These are phyloP conservation scores for Silene latifolia DNA, from an alignment of 148 eudicot genomes.

Conservation along the genomic window DNA sequence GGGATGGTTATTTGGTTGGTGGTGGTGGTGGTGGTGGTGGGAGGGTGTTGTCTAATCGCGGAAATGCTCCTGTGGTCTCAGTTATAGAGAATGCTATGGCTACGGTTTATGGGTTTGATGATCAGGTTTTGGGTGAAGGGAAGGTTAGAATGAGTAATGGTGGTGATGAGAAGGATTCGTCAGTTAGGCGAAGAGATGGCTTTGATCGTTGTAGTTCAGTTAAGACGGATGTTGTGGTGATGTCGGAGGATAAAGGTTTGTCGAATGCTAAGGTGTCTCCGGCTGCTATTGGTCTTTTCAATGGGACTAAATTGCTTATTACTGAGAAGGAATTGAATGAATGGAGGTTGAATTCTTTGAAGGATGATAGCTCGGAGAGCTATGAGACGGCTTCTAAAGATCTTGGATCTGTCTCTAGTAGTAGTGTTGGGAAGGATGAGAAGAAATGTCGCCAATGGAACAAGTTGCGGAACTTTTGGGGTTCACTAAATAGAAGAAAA, in stretches of 20 bases:
- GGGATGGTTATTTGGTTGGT: conserved; percentile 80
- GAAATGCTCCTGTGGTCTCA: conserved; percentile 50
- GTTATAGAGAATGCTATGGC: conserved; percentile 73
- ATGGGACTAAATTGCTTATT: conserved; percentile 52
- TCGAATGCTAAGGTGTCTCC: conserved; percentile 37
- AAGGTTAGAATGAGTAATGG: conserved; percentile 45
- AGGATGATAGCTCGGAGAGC: conserved; percentile 43
- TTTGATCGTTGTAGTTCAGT: conserved; percentile 53
- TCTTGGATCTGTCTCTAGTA: conserved; percentile 31
- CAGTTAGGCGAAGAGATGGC: conserved; percentile 45
- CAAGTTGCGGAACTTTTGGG: conserved; percentile 56
- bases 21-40: conserved; percentile 17
- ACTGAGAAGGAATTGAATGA: conserved; percentile 58
- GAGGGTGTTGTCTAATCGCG: conserved; percentile 39
- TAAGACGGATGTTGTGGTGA: conserved; percentile 37
- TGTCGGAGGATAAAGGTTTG: conserved; percentile 35
- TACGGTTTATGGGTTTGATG: conserved; percentile 42
- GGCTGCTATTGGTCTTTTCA: conserved; percentile 31
- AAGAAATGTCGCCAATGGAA: conserved; percentile 62
- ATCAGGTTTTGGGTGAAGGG: conserved; percentile 36
- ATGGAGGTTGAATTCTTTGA: conserved; percentile 39
- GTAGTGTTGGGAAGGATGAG: conserved; percentile 25
- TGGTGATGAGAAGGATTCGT: conserved; percentile 47
- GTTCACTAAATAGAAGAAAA: conserved; percentile 34
- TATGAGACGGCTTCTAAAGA: conserved; percentile 40